Evolutionary conservation across 371 early-diverging fungal genomes (phyloP).

Genomic region (Mortierella sp.): DNA sequence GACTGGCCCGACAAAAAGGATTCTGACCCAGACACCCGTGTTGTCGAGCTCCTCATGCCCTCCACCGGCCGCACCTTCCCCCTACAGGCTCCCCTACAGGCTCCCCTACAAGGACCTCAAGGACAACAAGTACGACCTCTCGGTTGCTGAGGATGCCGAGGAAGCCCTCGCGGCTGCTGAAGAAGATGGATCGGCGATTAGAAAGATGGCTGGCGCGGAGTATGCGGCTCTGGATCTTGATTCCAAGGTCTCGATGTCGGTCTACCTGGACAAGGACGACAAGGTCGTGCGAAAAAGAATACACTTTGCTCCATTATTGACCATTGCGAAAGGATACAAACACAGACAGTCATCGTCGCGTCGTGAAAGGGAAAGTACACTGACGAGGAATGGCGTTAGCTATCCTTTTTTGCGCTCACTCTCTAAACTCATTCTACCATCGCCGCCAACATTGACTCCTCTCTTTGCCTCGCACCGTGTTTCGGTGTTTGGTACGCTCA

Average conservation of each 20-base stretch:
- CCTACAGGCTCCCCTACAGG: neutral
- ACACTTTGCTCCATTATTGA: neutral
- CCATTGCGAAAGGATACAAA: neutral
- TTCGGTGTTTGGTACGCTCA: too few relatives aligned
- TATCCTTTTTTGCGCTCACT: too few relatives aligned
- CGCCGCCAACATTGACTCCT: neutral
- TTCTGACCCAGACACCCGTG: neutral
- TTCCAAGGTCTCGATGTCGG: slow-evolving; percentile 10
- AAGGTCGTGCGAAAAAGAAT: neutral
- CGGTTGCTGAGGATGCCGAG: neutral
- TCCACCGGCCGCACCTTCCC: neutral
- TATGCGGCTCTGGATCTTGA: neutral
- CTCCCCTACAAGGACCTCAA: slow-evolving; percentile 25
- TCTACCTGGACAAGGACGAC: slow-evolving; percentile 12
- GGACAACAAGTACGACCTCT: slow-evolving; percentile 24
- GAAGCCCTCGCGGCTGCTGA: neutral
- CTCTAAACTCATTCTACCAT: neutral
- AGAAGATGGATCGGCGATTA: neutral
- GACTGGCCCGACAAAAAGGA: slow-evolving; percentile 22
- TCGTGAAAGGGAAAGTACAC: neutral
- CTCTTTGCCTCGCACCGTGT: too few relatives aligned
- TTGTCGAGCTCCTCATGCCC: neutral
- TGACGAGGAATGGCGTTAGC: neutral
- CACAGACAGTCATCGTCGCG: neutral
- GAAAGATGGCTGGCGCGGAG: neutral